Percentiles rank a stretch among this genome's conserved stretches.
These are phyloP conservation scores for Penicillium lagena DNA, from an alignment of 495 filamentous ascomycete species.

Conservation along the genomic window DNA sequence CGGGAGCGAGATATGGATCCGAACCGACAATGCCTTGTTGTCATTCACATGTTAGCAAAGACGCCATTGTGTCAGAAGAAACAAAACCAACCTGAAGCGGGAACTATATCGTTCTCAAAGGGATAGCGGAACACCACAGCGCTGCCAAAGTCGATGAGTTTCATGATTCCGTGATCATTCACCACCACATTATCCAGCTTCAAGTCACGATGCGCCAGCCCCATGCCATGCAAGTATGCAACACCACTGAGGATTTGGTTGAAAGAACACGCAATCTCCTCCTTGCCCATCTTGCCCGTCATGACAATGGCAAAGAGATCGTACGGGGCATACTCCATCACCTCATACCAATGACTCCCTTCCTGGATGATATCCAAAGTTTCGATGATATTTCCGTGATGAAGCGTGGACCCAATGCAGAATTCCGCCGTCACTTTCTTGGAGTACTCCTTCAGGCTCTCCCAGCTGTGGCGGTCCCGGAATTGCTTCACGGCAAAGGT, in stretches of 20 bases:
- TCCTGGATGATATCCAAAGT: slow-evolving; percentile 96
- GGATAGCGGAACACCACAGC: slow-evolving; percentile 95
- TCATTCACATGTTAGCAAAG: neutral
- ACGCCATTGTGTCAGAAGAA: neutral
- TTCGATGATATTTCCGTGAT: slow-evolving; percentile 98
- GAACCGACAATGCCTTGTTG: slow-evolving; percentile 89
- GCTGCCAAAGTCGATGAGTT: slow-evolving; percentile 98
- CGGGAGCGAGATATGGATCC: slow-evolving; percentile 93
- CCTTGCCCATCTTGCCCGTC: slow-evolving; percentile 95
- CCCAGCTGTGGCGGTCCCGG: slow-evolving; percentile 84
- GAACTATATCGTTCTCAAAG: slow-evolving; percentile 87
- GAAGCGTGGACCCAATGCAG: slow-evolving; percentile 93
- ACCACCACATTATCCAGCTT: slow-evolving; percentile 99
- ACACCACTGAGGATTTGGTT: slow-evolving; percentile 93
- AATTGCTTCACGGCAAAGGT: slow-evolving; percentile 99
- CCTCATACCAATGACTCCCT: slow-evolving; percentile 93
- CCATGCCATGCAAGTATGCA: slow-evolving; percentile 97
- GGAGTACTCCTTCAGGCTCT: slow-evolving; percentile 88
- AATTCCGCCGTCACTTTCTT: slow-evolving; percentile 99
- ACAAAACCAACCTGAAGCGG: slow-evolving; percentile 67
- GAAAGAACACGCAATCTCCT: slow-evolving; percentile 86
- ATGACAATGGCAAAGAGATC: slow-evolving; percentile 98
- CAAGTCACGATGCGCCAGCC: slow-evolving; percentile 89
- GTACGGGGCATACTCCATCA: slow-evolving; percentile 98
- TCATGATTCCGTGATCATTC: slow-evolving; percentile 97